A percentile compares a stretch with the other conserved stretches of the same genome.
These are phyloP conservation scores for Cajanus cajan DNA, from an alignment of 306 rosid genomes.

Conservation along the genomic window DNA sequence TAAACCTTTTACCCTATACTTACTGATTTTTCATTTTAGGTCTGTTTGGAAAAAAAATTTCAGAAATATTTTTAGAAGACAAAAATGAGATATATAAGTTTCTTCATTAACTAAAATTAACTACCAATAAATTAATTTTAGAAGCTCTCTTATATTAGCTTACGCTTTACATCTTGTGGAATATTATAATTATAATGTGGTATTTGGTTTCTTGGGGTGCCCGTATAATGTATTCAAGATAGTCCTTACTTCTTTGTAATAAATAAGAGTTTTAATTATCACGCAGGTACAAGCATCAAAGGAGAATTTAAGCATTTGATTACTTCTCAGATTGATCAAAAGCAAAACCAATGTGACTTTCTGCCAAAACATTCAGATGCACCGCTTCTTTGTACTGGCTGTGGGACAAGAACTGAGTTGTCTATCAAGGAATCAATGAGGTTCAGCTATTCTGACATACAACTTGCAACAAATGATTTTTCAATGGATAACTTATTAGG, in stretches of 20 bases:
- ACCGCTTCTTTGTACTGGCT: slow-evolving; percentile 70
- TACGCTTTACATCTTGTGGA: neutral
- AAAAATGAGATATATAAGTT: too few relatives aligned
- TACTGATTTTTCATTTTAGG: too few relatives aligned
- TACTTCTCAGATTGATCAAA: slow-evolving; percentile 41
- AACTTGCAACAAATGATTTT: slow-evolving; percentile 62
- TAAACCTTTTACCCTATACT: neutral
- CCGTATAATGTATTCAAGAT: neutral
- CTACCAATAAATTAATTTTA: too few relatives aligned
- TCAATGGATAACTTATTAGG: slow-evolving; percentile 74
- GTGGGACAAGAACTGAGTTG: slow-evolving; percentile 66
- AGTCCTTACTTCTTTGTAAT: neutral
- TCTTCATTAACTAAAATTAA: too few relatives aligned
- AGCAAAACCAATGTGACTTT: slow-evolving; percentile 31
- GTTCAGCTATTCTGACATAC: slow-evolving; percentile 59
- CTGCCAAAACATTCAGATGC: slow-evolving; percentile 46
- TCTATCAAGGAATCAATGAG: slow-evolving; percentile 58
- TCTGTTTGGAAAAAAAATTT: neutral
- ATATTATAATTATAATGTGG: neutral
- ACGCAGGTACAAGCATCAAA: slow-evolving; percentile 40
- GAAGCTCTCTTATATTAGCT: too few relatives aligned
- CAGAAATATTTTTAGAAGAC: too few relatives aligned
- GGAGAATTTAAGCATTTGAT: slow-evolving; percentile 33
- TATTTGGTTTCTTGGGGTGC: neutral
- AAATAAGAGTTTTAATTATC: slow-evolving; percentile 16